phyloP scores from a whole-genome alignment of 768 basidiomycete species.

The Pisolithus tinctorius region DNA sequence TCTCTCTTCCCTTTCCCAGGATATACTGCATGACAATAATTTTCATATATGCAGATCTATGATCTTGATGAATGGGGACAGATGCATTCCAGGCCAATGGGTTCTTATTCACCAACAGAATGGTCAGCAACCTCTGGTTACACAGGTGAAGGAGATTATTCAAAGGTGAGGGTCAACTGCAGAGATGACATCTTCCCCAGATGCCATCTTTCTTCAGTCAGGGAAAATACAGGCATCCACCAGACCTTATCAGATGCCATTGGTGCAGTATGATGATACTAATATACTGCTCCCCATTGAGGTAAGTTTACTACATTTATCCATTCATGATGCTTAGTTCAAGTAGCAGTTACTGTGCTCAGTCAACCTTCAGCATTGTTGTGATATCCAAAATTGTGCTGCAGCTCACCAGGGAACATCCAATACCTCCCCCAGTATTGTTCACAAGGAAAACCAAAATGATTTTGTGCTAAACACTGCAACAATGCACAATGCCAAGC shows the following conservation, averaged over 20 bases:
- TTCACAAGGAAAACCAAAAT: not conserved
- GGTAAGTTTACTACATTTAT: not conserved
- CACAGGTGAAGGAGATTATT: not conserved
- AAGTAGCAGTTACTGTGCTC: conserved; percentile 12
- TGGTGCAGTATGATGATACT: not conserved
- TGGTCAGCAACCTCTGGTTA: not conserved
- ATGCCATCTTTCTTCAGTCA: not conserved
- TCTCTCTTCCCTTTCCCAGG: too few relatives aligned
- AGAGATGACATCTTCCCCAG: not conserved
- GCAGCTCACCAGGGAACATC: not conserved
- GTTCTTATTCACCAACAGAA: not conserved
- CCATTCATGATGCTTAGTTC: not conserved
- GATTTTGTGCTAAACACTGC: not conserved
- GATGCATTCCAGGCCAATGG: not conserved
- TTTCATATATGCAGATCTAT: not conserved
- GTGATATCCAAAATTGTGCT: conserved; percentile 9
- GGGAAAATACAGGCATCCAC: not conserved
- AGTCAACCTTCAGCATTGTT: conserved; percentile 16
- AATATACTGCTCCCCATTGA: not conserved
- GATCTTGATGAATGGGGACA: not conserved
- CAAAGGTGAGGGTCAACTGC: not conserved
- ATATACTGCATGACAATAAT: too few relatives aligned
- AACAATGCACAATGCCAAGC: not conserved
- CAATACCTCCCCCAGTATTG: not conserved
- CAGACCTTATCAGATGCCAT: not conserved